phyloP scores from a whole-genome alignment of 768 basidiomycete genomes.

The Boletus rex-veris region DNA sequence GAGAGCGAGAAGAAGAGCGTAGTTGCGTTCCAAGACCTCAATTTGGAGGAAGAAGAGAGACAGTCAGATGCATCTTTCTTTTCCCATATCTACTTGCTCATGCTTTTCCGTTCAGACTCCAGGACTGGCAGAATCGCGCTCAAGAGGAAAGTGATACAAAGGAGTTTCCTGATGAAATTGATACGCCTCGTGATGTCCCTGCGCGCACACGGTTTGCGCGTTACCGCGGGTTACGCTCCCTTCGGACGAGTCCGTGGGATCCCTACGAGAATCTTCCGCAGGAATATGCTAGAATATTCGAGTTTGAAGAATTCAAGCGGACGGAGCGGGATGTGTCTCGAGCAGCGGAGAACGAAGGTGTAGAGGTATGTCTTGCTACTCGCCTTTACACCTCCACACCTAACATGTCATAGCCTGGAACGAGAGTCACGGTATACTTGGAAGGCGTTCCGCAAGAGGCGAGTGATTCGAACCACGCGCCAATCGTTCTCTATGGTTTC shows the following conservation, averaged over 20 bases:
- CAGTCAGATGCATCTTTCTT: constrained; percentile 53
- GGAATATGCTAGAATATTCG: constrained; percentile 94
- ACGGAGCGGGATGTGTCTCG: constrained; percentile 72
- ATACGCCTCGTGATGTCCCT: constrained; percentile 83
- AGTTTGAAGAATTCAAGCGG: constrained; percentile 91
- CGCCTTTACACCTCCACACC: too few relatives aligned
- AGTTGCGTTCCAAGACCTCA: constrained; percentile 71
- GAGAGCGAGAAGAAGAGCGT: constrained; percentile 52
- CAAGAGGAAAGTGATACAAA: constrained; percentile 78
- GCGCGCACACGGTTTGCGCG: constrained; percentile 85
- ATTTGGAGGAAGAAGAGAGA: constrained; percentile 78
- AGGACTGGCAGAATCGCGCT: constrained; percentile 64
- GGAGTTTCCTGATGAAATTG: constrained; percentile 94
- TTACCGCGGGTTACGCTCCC: constrained; percentile 86
- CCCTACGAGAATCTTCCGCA: constrained; percentile 92
- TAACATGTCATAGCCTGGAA: constrained; percentile 58
- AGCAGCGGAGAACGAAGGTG: constrained; percentile 62
- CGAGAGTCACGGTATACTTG: constrained; percentile 72
- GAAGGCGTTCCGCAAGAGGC: constrained; percentile 71
- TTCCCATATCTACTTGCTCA: not conserved
- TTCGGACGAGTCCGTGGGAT: constrained; percentile 97
- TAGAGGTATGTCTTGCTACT: constrained; percentile 53
- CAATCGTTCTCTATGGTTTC: constrained; percentile 74
- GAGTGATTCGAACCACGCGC: constrained; percentile 32
- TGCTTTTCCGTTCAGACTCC: constrained; percentile 44